Conservation (phyloP, 495 filamentous ascomycete species). For the Lepraria neglecta region DNA sequence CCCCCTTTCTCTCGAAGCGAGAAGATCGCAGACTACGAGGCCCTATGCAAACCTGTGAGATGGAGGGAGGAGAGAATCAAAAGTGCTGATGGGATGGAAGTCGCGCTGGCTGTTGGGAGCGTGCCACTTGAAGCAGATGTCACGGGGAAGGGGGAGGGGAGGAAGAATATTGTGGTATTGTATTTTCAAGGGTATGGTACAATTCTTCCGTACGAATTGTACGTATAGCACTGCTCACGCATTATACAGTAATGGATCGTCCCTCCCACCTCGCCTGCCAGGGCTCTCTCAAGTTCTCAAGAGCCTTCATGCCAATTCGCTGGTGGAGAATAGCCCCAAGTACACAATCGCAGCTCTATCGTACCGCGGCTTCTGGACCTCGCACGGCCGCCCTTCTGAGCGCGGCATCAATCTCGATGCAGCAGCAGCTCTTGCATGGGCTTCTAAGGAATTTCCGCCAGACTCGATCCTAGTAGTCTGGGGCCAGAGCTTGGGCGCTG, state of each 20-base stretch:
- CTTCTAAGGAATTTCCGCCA: slow-evolving; percentile 32
- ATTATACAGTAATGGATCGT: slow-evolving; percentile 15
- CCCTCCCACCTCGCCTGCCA: slow-evolving; percentile 61
- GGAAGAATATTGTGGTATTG: slow-evolving; percentile 32
- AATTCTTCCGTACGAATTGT: neutral
- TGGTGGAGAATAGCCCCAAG: neutral
- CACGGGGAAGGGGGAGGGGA: neutral
- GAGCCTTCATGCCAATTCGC: neutral
- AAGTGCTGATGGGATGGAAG: slow-evolving; percentile 35
- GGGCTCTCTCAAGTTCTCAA: slow-evolving; percentile 37
- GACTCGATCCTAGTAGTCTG: slow-evolving; percentile 56
- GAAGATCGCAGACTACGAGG: slow-evolving; percentile 44
- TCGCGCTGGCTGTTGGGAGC: slow-evolving; percentile 41
- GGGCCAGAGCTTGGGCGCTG: slow-evolving; percentile 72
- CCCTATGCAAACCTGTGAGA: no score
- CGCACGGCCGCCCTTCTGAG: slow-evolving; percentile 60
- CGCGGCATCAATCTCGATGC: slow-evolving; percentile 59
- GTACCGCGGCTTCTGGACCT: slow-evolving; percentile 77
- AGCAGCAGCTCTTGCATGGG: slow-evolving; percentile 43
- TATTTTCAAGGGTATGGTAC: slow-evolving; percentile 50
- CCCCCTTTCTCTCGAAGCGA: slow-evolving; percentile 52
- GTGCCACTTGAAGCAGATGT: neutral
- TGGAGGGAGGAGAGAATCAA: no score
- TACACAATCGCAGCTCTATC: slow-evolving; percentile 54
- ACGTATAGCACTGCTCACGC: neutral